phyloP scores from a whole-genome alignment of 73 alveolate species.

The Uronychia binucleata region DNA sequence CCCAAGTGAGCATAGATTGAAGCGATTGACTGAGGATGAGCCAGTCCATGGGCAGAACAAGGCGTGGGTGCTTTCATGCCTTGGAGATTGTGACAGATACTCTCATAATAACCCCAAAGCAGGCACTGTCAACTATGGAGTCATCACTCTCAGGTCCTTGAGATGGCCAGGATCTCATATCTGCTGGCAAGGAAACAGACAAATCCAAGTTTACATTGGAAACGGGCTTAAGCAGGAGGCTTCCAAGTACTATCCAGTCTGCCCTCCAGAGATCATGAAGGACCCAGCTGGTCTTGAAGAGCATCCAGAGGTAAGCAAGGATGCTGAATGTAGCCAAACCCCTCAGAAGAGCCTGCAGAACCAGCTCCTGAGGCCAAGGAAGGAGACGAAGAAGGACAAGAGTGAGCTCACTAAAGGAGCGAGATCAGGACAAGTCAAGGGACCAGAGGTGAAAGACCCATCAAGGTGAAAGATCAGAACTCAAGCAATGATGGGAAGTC shows the following conservation, averaged over 20 bases:
- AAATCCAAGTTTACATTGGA: slow-evolving; percentile 52
- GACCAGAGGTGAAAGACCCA: neutral
- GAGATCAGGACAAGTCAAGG: neutral
- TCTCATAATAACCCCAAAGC: slow-evolving; percentile 6
- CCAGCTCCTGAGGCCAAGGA: neutral
- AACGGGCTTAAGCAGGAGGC: slow-evolving; percentile 60
- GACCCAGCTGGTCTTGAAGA: slow-evolving; percentile 56
- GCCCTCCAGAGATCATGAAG: slow-evolving; percentile 46
- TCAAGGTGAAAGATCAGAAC: neutral
- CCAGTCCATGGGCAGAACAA: slow-evolving; percentile 18
- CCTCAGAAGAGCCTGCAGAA: neutral
- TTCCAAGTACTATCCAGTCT: slow-evolving; percentile 45
- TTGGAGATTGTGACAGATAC: slow-evolving; percentile 41
- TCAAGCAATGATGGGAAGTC: neutral
- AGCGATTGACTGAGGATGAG: slow-evolving; percentile 37
- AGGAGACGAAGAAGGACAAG: neutral
- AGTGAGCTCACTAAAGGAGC: neutral
- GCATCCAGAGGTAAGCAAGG: slow-evolving; percentile 21
- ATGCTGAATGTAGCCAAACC: neutral
- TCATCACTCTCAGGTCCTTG: slow-evolving; percentile 47
- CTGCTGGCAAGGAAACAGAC: slow-evolving; percentile 40
- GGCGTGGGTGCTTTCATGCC: slow-evolving; percentile 44
- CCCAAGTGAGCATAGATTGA: slow-evolving; percentile 58
- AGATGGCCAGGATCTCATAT: slow-evolving; percentile 66
- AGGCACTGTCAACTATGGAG: slow-evolving; percentile 30